Percentiles rank a stretch among this genome's conserved stretches.
Evolutionary conservation across 2,329 filamentous ascomycete genomes (phyloP).

Genomic region (Fusarium graminum): DNA sequence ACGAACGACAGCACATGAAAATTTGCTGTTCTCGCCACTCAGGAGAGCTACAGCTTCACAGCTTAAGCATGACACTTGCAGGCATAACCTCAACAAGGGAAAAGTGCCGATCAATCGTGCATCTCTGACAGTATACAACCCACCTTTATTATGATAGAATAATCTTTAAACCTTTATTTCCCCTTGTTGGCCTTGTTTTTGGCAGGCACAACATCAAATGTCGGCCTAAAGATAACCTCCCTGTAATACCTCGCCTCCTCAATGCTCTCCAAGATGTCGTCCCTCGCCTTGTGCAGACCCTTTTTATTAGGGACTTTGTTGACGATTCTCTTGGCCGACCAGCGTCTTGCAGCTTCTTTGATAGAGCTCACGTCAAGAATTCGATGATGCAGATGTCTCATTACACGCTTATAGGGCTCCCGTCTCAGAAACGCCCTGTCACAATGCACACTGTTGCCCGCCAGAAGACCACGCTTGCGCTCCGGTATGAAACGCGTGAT

Average conservation of each 20-base stretch:
- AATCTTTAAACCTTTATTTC: slow-evolving; percentile 9
- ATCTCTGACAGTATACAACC: slow-evolving; percentile 4
- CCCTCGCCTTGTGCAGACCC: slow-evolving; percentile 82
- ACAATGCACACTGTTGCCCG: slow-evolving; percentile 93
- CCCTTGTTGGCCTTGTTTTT: slow-evolving; percentile 44
- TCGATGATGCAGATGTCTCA: slow-evolving; percentile 86
- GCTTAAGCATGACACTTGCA: slow-evolving; percentile 15
- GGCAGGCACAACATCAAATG: slow-evolving; percentile 44
- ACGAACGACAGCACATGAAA: background rate
- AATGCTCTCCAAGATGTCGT: slow-evolving; percentile 96
- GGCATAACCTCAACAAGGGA: background rate
- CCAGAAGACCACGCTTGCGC: slow-evolving; percentile 76
- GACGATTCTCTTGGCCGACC: slow-evolving; percentile 68
- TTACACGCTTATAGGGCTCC: slow-evolving; percentile 78
- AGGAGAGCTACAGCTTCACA: slow-evolving; percentile 9
- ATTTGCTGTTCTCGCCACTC: slow-evolving; percentile 3
- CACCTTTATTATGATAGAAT: slow-evolving; percentile 6
- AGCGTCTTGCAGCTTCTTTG: slow-evolving; percentile 89
- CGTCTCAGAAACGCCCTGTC: slow-evolving; percentile 85
- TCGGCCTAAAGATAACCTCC: slow-evolving; percentile 71
- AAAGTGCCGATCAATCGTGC: background rate
- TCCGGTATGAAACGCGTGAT: slow-evolving; percentile 79
- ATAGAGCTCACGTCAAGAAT: slow-evolving; percentile 92
- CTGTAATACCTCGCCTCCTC: slow-evolving; percentile 89
- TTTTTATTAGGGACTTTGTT: slow-evolving; percentile 77